phyloP scores from a whole-genome alignment of 192 early-diverging fungal genomes.

The Dissophora ornata region DNA sequence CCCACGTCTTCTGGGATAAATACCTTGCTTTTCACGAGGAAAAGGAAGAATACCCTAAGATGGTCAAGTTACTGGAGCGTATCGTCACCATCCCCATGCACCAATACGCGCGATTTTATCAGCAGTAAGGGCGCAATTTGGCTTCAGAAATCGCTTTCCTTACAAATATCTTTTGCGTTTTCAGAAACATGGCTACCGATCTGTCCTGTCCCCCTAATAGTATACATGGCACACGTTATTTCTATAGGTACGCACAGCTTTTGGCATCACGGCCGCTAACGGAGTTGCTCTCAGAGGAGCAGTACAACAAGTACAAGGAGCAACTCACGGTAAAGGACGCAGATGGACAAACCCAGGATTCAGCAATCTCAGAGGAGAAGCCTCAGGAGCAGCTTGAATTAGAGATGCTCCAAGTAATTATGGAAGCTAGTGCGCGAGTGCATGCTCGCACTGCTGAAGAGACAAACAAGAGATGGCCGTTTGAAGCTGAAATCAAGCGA shows the following conservation, averaged over 20 bases:
- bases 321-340: constrained; percentile 18
- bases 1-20: constrained; percentile 74
- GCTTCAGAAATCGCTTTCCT: not conserved
- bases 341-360: constrained; percentile 6
- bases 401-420: constrained; percentile 67
- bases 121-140: constrained; percentile 60
- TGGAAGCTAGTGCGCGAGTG: constrained; percentile 62
- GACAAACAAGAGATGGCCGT: constrained; percentile 81
- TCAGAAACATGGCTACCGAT: too few relatives aligned
- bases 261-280: constrained; percentile 62
- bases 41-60: constrained; percentile 49
- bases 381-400: constrained; percentile 60
- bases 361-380: constrained; percentile 12
- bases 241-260: constrained; percentile 68
- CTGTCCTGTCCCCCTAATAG: too few relatives aligned
- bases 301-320: constrained; percentile 57
- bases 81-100: constrained; percentile 79
- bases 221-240: too few relatives aligned
- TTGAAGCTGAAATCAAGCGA: constrained; percentile 80
- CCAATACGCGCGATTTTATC: constrained; percentile 78
- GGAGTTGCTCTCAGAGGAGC: constrained; percentile 63
- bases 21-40: constrained; percentile 66
- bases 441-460: constrained; percentile 75
- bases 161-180: not conserved
- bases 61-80: constrained; percentile 69